phyloP scores from a whole-genome alignment of 2,329 filamentous ascomycete genomes.

The Chalaropsis ovoidea region DNA sequence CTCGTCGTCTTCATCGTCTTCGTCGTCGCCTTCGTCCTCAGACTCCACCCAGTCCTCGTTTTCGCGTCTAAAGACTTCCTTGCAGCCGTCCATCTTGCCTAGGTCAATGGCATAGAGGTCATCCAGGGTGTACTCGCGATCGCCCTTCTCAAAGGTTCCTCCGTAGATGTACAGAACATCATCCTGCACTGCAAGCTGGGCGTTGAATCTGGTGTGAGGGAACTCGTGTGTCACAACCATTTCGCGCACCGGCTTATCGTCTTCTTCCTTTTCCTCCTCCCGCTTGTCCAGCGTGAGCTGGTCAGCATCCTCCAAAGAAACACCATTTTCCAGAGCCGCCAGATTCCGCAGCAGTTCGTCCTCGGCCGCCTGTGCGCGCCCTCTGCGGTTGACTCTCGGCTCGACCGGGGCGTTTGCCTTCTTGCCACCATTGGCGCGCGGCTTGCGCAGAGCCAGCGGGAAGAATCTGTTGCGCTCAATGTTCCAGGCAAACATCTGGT shows the following conservation, averaged over 20 bases:
- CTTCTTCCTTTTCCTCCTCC: conserved; percentile 37
- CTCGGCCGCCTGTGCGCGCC: conserved; percentile 79
- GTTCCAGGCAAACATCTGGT: conserved; percentile 84
- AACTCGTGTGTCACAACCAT: conserved; percentile 66
- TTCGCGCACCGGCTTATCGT: conserved; percentile 49
- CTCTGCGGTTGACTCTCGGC: conserved; percentile 50
- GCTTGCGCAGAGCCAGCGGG: conserved; percentile 64
- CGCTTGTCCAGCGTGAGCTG: conserved; percentile 43
- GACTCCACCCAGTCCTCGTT: conserved; percentile 69
- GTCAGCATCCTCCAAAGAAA: conserved; percentile 46
- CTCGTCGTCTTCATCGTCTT: conserved; percentile 46
- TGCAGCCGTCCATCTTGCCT: conserved; percentile 89
- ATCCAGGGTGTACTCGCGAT: conserved; percentile 90
- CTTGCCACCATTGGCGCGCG: conserved; percentile 48
- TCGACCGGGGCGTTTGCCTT: conserved; percentile 42
- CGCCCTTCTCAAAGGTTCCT: conserved; percentile 89
- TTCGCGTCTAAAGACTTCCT: conserved; percentile 77
- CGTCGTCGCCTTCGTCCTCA: conserved; percentile 52
- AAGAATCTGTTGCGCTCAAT: conserved; percentile 94
- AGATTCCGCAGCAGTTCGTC: conserved; percentile 82
- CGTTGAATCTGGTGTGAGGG: conserved; percentile 84
- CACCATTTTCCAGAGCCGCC: conserved; percentile 70
- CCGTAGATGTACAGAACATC: conserved; percentile 91
- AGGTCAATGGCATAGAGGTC: conserved; percentile 88
- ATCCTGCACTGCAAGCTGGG: conserved; percentile 79